These are phyloP conservation scores for Aspergillus avenaceus DNA, from an alignment of 495 filamentous ascomycete species.

Conservation along the genomic window DNA sequence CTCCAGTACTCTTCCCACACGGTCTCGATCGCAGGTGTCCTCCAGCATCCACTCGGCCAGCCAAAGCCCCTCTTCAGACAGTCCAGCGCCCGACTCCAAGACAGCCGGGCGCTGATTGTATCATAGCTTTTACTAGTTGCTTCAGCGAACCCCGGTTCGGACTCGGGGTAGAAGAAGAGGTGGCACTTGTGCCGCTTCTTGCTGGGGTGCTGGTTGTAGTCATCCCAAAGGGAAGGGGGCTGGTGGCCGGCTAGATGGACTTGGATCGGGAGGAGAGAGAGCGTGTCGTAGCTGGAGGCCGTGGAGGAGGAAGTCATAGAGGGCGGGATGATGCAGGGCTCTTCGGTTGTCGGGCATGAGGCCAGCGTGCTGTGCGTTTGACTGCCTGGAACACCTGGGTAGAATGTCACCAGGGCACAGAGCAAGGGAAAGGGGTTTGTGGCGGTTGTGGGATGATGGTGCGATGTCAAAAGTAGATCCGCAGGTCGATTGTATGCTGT, in stretches of 20 bases:
- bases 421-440: conserved; percentile 39
- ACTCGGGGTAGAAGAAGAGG: conserved; percentile 44
- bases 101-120: conserved; percentile 43
- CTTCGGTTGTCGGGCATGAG: not conserved
- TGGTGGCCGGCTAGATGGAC: conserved; percentile 50
- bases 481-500: conserved; percentile 58
- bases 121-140: conserved; percentile 18
- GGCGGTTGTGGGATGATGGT: conserved; percentile 36
- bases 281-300: conserved; percentile 34
- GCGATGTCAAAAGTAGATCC: conserved; percentile 49
- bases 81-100: conserved; percentile 52
- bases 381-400: conserved; percentile 36
- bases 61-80: conserved; percentile 52
- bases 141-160: conserved; percentile 32
- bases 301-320: conserved; percentile 27
- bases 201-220: conserved; percentile 8
- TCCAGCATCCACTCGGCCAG: conserved; percentile 27
- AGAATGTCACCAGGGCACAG: conserved; percentile 55
- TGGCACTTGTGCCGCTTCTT: conserved; percentile 44
- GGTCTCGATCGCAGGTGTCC: conserved; percentile 54
- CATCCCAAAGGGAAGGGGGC: conserved; percentile 26
- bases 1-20: conserved; percentile 55
- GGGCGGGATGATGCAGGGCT: conserved; percentile 1
- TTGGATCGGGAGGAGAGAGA: conserved; percentile 46
- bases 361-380: conserved; percentile 5